Evolutionary conservation across 176 grass and related monocot species (phyloP).

Genomic region (Triticum turgidum): DNA sequence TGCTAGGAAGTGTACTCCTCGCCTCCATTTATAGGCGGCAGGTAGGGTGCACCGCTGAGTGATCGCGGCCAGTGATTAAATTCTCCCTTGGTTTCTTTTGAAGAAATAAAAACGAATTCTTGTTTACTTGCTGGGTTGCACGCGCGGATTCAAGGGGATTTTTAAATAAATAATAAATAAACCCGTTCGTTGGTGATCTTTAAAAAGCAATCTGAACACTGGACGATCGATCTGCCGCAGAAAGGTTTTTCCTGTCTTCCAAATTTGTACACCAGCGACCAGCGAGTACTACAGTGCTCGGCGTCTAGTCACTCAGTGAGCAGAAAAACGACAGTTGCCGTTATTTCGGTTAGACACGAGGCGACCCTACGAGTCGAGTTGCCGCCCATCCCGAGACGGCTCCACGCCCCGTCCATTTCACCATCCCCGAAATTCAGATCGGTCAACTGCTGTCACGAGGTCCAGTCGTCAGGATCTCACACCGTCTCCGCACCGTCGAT

Average conservation of each 20-base stretch:
- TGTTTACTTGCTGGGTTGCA: neutral
- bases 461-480: neutral
- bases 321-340: neutral
- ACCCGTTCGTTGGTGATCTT: neutral
- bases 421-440: neutral
- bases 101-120: neutral
- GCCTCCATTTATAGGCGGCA: slow-evolving; percentile 41
- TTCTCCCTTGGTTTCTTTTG: neutral
- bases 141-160: neutral
- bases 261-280: no score
- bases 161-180: neutral
- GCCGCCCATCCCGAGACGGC: neutral
- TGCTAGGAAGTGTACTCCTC: neutral
- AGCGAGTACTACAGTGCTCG: no score
- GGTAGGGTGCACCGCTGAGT: neutral
- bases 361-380: neutral
- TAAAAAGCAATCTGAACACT: neutral
- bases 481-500: slow-evolving; percentile 7
- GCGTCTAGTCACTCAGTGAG: no score
- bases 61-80: neutral
- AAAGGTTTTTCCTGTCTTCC: neutral
- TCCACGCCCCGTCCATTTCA: slow-evolving; percentile 1
- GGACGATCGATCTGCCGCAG: neutral
- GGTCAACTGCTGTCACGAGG: neutral
- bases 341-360: slow-evolving; percentile 22